Conservation (phyloP, 2,329 filamentous ascomycete genomes). For the Fusarium pseudograminearum region DNA sequence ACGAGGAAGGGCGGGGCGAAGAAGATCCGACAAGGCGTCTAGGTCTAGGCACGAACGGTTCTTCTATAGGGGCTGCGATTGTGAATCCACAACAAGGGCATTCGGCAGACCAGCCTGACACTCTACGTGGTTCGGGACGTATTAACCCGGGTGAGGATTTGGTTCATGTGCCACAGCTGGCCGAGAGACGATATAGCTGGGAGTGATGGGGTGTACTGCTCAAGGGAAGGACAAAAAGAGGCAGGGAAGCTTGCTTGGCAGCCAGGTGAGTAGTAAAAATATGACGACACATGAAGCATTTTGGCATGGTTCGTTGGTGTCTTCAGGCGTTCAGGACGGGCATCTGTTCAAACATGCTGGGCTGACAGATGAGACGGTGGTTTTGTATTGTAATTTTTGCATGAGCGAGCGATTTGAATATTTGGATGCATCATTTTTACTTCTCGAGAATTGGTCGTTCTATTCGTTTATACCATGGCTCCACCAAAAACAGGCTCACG, state of each 20-base stretch:
- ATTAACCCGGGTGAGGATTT: slow-evolving; percentile 60
- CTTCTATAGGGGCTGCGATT: slow-evolving; percentile 1
- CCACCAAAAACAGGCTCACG: not conserved
- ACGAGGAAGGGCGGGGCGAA: slow-evolving; percentile 58
- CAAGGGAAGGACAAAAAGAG: not conserved
- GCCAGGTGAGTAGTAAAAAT: not conserved
- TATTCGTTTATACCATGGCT: not conserved
- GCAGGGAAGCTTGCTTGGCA: not conserved
- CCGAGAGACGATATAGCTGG: slow-evolving; percentile 65
- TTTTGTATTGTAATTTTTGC: slow-evolving; percentile 6
- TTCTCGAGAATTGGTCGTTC: not conserved
- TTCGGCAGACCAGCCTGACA: slow-evolving; percentile 18
- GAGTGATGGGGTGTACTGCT: slow-evolving; percentile 51
- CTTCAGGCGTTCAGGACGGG: not conserved
- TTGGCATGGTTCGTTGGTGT: not conserved
- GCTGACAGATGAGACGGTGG: not conserved
- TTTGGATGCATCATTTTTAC: slow-evolving; percentile 1
- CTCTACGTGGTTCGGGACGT: slow-evolving; percentile 54
- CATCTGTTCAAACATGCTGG: not conserved
- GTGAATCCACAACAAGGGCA: not conserved
- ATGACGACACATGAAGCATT: not conserved
- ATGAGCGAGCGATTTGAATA: slow-evolving; percentile 32
- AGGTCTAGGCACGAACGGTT: slow-evolving; percentile 26
- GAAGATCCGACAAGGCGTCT: slow-evolving; percentile 48
- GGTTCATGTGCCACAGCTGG: slow-evolving; percentile 64